Conservation (phyloP, 352 stramenopile species). For the Achlya hypogyna region DNA sequence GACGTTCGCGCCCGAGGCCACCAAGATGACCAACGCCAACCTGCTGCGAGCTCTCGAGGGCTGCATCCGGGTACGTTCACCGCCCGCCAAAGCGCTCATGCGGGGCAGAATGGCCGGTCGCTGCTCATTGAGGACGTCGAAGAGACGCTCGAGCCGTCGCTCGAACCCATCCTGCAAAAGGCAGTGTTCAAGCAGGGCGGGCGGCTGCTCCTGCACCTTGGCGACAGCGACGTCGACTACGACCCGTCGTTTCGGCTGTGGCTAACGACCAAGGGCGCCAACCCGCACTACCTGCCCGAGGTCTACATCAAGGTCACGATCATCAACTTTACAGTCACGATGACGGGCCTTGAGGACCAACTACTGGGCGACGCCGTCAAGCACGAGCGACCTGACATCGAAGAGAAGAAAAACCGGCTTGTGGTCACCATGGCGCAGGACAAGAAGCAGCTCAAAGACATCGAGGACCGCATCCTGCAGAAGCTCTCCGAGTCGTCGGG, state of each 20-base stretch:
- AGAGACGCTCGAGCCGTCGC: slow-evolving; percentile 83
- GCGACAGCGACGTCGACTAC: slow-evolving; percentile 91
- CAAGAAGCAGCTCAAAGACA: slow-evolving; percentile 87
- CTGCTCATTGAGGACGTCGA: slow-evolving; percentile 91
- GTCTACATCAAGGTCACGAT: slow-evolving; percentile 95
- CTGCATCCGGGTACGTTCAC: slow-evolving; percentile 63
- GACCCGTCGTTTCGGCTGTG: slow-evolving; percentile 87
- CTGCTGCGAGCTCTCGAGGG: slow-evolving; percentile 84
- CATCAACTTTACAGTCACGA: slow-evolving; percentile 95
- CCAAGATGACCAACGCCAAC: slow-evolving; percentile 89
- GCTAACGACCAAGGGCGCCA: slow-evolving; percentile 90
- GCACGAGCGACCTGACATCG: slow-evolving; percentile 86
- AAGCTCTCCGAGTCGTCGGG: slow-evolving; percentile 86
- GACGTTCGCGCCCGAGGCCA: slow-evolving; percentile 56
- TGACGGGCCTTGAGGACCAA: slow-evolving; percentile 89
- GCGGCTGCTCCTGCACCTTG: slow-evolving; percentile 80
- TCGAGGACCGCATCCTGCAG: slow-evolving; percentile 89
- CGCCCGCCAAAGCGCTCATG: neutral
- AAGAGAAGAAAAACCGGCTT: slow-evolving; percentile 90
- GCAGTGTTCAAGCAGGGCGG: slow-evolving; percentile 89
- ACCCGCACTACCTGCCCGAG: slow-evolving; percentile 91
- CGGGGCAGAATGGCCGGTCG: slow-evolving; percentile 55
- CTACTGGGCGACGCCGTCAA: slow-evolving; percentile 89
- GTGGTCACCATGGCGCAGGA: slow-evolving; percentile 91
- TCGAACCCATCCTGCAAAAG: slow-evolving; percentile 90